Evolutionary conservation across 495 filamentous ascomycete genomes (phyloP).

Genomic region (Neurospora terricola): DNA sequence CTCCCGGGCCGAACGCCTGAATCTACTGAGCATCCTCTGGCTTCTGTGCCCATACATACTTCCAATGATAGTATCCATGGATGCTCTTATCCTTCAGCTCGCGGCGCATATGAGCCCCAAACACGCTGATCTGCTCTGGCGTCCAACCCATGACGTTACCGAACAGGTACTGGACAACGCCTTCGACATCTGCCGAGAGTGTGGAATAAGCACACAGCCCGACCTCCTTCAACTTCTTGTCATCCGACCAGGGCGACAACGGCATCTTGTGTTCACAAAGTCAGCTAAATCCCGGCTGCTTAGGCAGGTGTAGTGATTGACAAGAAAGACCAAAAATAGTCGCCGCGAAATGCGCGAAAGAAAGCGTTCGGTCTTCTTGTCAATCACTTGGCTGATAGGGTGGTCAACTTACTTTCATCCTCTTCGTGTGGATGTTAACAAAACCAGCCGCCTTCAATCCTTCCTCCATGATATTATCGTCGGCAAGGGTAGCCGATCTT

Average conservation of each 20-base stretch:
- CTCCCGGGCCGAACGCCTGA: not conserved
- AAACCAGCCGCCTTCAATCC: constrained; percentile 30
- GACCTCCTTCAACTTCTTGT: not conserved
- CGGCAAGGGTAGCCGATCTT: constrained; percentile 5
- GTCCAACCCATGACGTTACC: constrained; percentile 20
- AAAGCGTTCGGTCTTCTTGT: too few relatives aligned
- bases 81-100: constrained; percentile 12
- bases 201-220: not conserved
- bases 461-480: constrained; percentile 22
- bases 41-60: constrained; percentile 24
- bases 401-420: not conserved
- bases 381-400: not conserved
- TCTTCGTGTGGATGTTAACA: constrained; percentile 5
- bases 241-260: not conserved
- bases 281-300: not conserved
- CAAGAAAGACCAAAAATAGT: not conserved
- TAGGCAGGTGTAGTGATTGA: not conserved
- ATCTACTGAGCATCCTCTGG: constrained; percentile 2
- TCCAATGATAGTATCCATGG: constrained; percentile 10
- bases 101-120: constrained; percentile 7
- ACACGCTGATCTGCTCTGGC: constrained; percentile 8
- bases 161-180: constrained; percentile 20
- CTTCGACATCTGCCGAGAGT: not conserved
- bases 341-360: too few relatives aligned
- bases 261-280: not conserved